Evolutionary conservation across 139 green algal species (phyloP).

Genomic region (Coelastrella sp.): DNA sequence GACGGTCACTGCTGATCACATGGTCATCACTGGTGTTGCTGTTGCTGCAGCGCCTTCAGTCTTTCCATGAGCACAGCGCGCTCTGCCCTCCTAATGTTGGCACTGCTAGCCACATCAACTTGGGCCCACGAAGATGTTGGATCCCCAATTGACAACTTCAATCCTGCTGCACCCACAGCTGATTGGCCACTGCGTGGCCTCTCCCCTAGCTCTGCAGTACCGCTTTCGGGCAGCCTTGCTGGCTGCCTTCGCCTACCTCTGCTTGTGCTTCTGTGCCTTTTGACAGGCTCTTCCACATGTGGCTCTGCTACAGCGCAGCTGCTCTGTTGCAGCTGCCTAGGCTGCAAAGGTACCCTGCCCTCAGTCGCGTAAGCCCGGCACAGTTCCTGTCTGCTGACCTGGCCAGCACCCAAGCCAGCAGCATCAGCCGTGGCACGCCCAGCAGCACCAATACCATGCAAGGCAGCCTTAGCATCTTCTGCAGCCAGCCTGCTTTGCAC

Average conservation of each 20-base stretch:
- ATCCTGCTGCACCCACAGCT: neutral
- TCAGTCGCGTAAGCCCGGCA: neutral
- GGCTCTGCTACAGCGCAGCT: too few species aligned
- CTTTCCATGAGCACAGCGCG: neutral
- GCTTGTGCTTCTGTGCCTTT: neutral
- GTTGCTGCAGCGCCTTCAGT: constrained; percentile 13
- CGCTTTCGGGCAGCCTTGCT: too few species aligned
- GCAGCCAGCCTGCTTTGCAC: neutral
- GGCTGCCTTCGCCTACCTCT: neutral
- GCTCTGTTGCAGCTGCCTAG: too few species aligned
- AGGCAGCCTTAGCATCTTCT: neutral
- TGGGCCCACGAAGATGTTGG: neutral
- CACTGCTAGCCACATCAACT: neutral
- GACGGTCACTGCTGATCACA: too few species aligned
- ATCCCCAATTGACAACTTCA: neutral
- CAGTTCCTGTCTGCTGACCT: neutral
- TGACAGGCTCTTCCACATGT: neutral
- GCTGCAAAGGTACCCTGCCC: too few species aligned
- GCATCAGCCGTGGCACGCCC: neutral
- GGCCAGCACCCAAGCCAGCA: neutral
- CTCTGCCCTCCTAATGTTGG: constrained; percentile 12
- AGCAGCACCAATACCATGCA: neutral
- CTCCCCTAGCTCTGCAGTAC: neutral
- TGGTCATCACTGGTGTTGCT: neutral
- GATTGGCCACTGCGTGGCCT: neutral